phyloP scores from a whole-genome alignment of 2,329 filamentous ascomycete species.

The Trichoderma guizhouense region DNA sequence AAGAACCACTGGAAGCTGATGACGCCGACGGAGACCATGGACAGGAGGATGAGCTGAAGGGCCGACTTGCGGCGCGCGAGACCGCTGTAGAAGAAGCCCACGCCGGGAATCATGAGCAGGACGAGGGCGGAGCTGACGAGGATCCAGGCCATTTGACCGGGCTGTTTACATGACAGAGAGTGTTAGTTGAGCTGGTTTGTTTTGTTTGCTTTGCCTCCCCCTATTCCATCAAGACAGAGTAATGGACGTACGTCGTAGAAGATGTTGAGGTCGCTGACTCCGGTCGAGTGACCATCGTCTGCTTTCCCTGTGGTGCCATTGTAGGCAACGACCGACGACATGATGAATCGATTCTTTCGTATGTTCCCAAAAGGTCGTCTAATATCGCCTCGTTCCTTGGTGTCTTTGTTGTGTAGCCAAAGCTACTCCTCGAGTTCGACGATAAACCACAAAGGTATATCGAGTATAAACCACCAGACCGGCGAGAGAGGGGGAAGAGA shows the following conservation, averaged over 20 bases:
- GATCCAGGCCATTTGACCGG: constrained; percentile 81
- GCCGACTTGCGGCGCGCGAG: constrained; percentile 87
- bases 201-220: not conserved
- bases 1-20: constrained; percentile 94
- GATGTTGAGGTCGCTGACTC: constrained; percentile 70
- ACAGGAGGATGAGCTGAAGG: constrained; percentile 79
- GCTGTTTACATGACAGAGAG: constrained; percentile 41
- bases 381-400: not conserved
- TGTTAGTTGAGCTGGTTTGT: not conserved
- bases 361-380: not conserved
- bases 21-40: constrained; percentile 75
- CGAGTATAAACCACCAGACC: not conserved
- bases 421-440: not conserved
- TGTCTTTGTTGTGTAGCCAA: not conserved
- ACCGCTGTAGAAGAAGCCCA: constrained; percentile 93
- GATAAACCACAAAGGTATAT: not conserved
- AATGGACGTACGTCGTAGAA: constrained; percentile 69
- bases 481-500: not conserved
- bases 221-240: not conserved
- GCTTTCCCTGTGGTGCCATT: constrained; percentile 49
- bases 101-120: constrained; percentile 88
- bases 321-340: constrained; percentile 39
- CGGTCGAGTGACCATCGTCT: constrained; percentile 49
- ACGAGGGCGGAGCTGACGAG: constrained; percentile 74
- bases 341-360: constrained; percentile 19